Conservation (phyloP, 2,329 filamentous ascomycete species). For the Aspergillus sergii region DNA sequence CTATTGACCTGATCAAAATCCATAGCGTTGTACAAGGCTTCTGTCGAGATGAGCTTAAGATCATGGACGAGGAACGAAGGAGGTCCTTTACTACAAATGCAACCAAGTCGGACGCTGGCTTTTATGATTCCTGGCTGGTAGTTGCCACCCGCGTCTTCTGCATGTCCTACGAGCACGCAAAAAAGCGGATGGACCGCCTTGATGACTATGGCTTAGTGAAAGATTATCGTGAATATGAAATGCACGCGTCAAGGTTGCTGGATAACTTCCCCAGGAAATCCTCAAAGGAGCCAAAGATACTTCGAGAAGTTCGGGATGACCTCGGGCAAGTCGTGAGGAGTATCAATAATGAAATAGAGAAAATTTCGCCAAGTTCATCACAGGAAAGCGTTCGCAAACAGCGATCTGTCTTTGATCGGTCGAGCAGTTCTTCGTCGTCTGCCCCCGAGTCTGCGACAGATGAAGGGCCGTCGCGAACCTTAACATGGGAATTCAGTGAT, state of each 20-base stretch:
- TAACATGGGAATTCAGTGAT: constrained; percentile 38
- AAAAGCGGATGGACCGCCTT: constrained; percentile 41
- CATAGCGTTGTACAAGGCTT: constrained; percentile 53
- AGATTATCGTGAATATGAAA: constrained; percentile 52
- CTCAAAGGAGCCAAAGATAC: constrained; percentile 26
- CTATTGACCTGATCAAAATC: constrained; percentile 50
- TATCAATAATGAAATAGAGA: constrained; percentile 46
- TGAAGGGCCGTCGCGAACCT: constrained; percentile 36
- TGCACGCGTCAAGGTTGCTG: constrained; percentile 45
- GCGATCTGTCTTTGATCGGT: constrained; percentile 51
- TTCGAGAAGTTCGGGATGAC: constrained; percentile 40
- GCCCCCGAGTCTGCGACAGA: constrained; percentile 43
- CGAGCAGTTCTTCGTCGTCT: constrained; percentile 50
- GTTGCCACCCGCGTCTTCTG: constrained; percentile 46
- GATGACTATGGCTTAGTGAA: constrained; percentile 44
- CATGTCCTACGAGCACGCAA: constrained; percentile 46
- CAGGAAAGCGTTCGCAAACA: constrained; percentile 40
- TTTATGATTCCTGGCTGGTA: constrained; percentile 47
- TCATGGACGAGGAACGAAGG: constrained; percentile 34
- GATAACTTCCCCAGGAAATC: constrained; percentile 42
- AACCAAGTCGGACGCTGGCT: constrained; percentile 29
- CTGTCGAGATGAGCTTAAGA: constrained; percentile 49
- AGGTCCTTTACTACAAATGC: constrained; percentile 3
- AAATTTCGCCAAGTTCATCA: constrained; percentile 46
- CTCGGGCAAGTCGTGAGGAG: constrained; percentile 37